Evolutionary conservation across 1,284 basidiomycete genomes (phyloP), one percentile per base, ranked within the genome.

Genomic region (Apiotrichum laibachii): DNA sequence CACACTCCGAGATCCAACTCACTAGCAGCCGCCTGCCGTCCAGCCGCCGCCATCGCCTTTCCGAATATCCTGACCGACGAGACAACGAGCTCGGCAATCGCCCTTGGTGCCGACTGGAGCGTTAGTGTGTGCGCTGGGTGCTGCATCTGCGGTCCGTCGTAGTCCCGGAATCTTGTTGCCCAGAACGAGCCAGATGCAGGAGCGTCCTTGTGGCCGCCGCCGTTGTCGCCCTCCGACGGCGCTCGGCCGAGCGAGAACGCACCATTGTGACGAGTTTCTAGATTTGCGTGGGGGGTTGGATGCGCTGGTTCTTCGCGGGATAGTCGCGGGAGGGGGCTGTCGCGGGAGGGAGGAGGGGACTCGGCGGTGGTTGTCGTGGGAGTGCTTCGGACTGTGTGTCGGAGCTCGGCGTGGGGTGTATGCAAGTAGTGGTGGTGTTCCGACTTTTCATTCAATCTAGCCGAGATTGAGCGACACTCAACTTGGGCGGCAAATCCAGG

Each of bases 1-100:
- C 4, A 31, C 4, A 31, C 26, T 7, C 26, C 26, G 26, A 31
- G 7, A 31, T 31, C 26, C 7, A 7, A 37, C 88, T 73, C 76
- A 97, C 94, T 99, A 81, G 90, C 87, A 51, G 89, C 86, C 12
- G 95, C 95, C 78, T 99, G 96, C 68, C 84, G 83, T 48, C 91
- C 92, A 7, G 95, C 95, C 72, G 93, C 94, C 44, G 85, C 81
- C 61, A 97, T 86, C 42, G 96, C 96, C 79, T 88, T 93, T 56
- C 95, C 94, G 55, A 99, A 81, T 26, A 72, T 69, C 54, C 66
- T 62, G 37, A 70, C 55, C 34, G 69, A 65, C n/a, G 66, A 67
- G 15, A 72, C 59, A 19, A 75, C 64, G 48, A 75, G 59, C 59
- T 72, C 66, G 31, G 67, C 65, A 19, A 73, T 66, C 9, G 71